Evolutionary conservation across 2,329 filamentous ascomycete species (phyloP), one percentile per base, ranked within the genome.

Genomic region (Curvularia eragrostidis): DNA sequence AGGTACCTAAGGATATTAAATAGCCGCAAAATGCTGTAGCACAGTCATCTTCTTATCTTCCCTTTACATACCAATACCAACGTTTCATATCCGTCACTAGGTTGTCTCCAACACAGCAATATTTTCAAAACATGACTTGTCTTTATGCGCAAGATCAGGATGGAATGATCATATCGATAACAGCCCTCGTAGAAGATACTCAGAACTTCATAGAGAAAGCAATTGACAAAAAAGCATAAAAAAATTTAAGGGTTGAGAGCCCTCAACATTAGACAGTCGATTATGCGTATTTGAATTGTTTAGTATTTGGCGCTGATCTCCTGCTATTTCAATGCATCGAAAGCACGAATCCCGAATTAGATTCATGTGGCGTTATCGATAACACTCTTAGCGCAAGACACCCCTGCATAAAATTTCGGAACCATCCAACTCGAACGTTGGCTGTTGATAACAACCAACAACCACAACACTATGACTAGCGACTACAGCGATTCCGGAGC

Each of bases 381-480:
- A 71, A 60, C 38, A 28, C 24, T n/a, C n/a, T n/a, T 66, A 65
- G 66, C 65, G 65, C 43, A 13, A 26, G 21, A 23, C 13, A 58
- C 39, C 62, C 59, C 46, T 63, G 66, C 66, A 68, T 58, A 69
- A 73, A 74, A 71, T 66, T 70, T 69, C 61, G 47, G 58, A 57
- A 49, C 38, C 48, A 42, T 42, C 21, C 36, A 56, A 48, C 30
- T 42, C 47, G n/a, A 58, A 48, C 46, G 2, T 46, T 23, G 41
- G 30, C 19, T 48, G 24, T 39, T 10, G n/a, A 42, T 46, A 28
- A 39, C 15, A 52, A 59, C 24, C 48, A 41, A 32, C 49, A 28
- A 53, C 43, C 48, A 38, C 52, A 52, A 56, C 41, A 70, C 67
- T 63, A 42, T 62, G 21, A 57, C 49, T 10, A 53, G 43, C 28